phyloP scores from a whole-genome alignment of 1,139 yeast species.

The Candida frijolesensis region DNA sequence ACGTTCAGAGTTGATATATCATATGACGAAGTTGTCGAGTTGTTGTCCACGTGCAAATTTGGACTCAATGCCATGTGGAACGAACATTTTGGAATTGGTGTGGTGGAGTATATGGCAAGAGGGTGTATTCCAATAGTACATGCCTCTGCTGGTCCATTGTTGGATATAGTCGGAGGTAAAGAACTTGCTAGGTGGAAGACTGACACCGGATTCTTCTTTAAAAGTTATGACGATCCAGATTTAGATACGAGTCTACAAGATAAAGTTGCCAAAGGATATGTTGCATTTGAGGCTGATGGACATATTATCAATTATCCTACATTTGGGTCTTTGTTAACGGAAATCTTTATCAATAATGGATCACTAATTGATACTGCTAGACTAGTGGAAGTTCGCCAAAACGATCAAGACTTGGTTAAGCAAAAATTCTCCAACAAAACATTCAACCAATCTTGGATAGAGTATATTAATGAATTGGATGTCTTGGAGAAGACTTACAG shows the following conservation, averaged over 20 bases:
- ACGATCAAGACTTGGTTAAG: constrained; percentile 54
- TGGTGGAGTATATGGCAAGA: constrained; percentile 87
- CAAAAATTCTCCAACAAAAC: constrained; percentile 69
- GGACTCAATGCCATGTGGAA: constrained; percentile 99
- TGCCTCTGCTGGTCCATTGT: constrained; percentile 88
- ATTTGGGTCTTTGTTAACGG: constrained; percentile 36
- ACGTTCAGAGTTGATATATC: constrained; percentile 78
- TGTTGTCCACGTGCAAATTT: constrained; percentile 61
- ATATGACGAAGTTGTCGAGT: constrained; percentile 59
- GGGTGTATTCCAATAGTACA: constrained; percentile 90
- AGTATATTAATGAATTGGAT: constrained; percentile 40
- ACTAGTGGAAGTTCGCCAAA: constrained; percentile 44
- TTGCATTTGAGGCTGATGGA: constrained; percentile 21
- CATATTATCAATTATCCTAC: constrained; percentile 36
- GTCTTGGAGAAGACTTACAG: constrained; percentile 43
- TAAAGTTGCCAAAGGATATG: constrained; percentile 16
- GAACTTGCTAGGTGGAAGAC: constrained; percentile 31
- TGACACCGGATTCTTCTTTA: constrained; percentile 76
- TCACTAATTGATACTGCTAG: constrained; percentile 36
- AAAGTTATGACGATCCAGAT: constrained; percentile 56
- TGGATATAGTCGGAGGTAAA: constrained; percentile 65
- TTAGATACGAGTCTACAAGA: constrained; percentile 44
- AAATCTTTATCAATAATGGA: constrained; percentile 45
- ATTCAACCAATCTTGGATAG: constrained; percentile 64
- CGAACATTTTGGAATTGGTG: constrained; percentile 98